Evolutionary conservation across 2,329 filamentous ascomycete species (phyloP).

Genomic region (Davidsoniella neocaledoniae): DNA sequence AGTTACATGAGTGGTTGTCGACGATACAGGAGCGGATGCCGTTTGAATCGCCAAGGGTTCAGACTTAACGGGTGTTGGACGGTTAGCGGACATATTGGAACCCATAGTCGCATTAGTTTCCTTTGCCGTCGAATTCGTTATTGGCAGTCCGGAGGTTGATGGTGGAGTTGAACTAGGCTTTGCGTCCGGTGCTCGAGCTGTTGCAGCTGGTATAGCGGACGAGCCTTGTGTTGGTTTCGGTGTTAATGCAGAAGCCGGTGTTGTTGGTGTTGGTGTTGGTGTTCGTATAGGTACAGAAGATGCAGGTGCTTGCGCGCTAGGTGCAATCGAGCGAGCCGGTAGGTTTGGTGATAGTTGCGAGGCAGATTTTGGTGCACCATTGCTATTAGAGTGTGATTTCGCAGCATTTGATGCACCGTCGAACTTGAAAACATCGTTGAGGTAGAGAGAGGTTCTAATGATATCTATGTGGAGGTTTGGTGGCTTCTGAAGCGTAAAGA

Average conservation of each 20-base stretch:
- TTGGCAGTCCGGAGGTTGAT: no score
- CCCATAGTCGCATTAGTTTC: no score
- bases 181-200: no score
- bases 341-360: neutral
- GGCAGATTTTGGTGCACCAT: neutral
- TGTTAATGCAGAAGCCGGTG: neutral
- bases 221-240: neutral
- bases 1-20: neutral
- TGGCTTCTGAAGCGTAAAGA: conserved; percentile 10
- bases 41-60: neutral
- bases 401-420: neutral
- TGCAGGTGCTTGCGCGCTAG: neutral
- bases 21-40: neutral
- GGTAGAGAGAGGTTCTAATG: conserved; percentile 6
- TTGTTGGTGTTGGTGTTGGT: neutral
- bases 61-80: neutral
- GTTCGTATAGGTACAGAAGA: neutral
- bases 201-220: no score
- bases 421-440: conserved; percentile 9
- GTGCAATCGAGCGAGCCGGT: neutral
- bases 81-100: neutral
- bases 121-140: no score
- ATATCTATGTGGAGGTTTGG: conserved; percentile 10
- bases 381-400: neutral
- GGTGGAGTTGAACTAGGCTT: no score